These are phyloP conservation scores for Fulvia fulva DNA, from an alignment of 2,329 filamentous ascomycete genomes.

Conservation along the genomic window DNA sequence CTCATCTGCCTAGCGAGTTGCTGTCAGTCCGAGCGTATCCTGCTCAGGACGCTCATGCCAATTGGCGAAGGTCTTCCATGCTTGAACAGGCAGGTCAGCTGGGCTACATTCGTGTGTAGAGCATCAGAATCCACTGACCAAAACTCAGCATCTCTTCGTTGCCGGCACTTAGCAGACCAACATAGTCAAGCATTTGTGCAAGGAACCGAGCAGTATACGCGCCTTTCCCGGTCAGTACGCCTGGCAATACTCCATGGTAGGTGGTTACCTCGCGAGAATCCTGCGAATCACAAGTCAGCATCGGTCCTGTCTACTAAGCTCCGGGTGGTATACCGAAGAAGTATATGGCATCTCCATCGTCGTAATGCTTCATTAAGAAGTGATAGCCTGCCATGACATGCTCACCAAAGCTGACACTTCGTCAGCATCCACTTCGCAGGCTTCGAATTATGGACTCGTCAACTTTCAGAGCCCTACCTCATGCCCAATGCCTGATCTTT, in stretches of 20 bases:
- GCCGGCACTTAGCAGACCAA: slow-evolving; percentile 73
- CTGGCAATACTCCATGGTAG: not conserved
- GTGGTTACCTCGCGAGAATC: too few species aligned
- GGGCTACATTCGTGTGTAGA: not conserved
- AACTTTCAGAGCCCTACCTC: too few species aligned
- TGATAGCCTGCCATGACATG: slow-evolving; percentile 82
- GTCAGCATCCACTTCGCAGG: too few species aligned
- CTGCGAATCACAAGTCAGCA: too few species aligned
- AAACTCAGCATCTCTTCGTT: slow-evolving; percentile 84
- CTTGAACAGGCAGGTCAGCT: slow-evolving; percentile 32
- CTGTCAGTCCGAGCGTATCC: not conserved
- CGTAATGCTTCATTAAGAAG: slow-evolving; percentile 33
- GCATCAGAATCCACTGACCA: slow-evolving; percentile 11
- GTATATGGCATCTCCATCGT: slow-evolving; percentile 32
- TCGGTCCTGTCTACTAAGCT: too few species aligned
- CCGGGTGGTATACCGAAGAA: slow-evolving; percentile 30
- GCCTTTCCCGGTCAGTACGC: slow-evolving; percentile 10
- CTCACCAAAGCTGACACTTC: slow-evolving; percentile 65
- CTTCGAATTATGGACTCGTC: too few species aligned
- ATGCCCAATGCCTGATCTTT: slow-evolving; percentile 72
- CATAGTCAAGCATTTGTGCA: slow-evolving; percentile 68
- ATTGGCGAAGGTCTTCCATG: slow-evolving; percentile 75
- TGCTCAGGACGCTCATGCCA: slow-evolving; percentile 39
- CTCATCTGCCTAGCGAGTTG: slow-evolving; percentile 52
- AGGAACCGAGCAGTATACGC: slow-evolving; percentile 36